Percentiles rank a stretch among this genome's conserved stretches.
Evolutionary conservation across 306 rosid genomes (phyloP).

Genomic region (Hippophae rhamnoides): DNA sequence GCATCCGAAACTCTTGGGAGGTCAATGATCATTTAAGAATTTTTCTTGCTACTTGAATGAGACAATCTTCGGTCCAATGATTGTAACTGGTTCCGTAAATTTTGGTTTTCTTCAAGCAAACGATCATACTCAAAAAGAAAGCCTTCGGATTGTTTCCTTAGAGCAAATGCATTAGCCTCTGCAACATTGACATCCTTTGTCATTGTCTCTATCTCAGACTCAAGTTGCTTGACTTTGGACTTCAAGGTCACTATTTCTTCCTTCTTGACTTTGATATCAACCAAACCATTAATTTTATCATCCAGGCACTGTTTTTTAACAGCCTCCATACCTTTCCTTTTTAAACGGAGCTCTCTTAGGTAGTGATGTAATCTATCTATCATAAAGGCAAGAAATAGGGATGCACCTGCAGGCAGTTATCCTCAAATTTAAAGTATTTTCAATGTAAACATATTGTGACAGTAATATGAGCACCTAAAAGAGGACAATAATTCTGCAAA

Average conservation of each 20-base stretch:
- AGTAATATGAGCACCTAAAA: no score
- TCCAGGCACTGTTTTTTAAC: slow-evolving; percentile 68
- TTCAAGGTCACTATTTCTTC: slow-evolving; percentile 38
- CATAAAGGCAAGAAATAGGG: slow-evolving; percentile 70
- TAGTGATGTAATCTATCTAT: slow-evolving; percentile 84
- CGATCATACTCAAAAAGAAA: slow-evolving; percentile 91
- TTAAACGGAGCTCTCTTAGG: slow-evolving; percentile 68
- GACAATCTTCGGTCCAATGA: slow-evolving; percentile 49
- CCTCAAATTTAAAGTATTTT: neutral
- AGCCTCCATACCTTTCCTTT: slow-evolving; percentile 80
- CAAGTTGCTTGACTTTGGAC: slow-evolving; percentile 41
- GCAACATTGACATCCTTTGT: slow-evolving; percentile 45
- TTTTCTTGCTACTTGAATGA: slow-evolving; percentile 62
- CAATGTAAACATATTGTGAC: no score
- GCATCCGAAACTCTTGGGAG: no score
- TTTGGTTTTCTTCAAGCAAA: slow-evolving; percentile 79
- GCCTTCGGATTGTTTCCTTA: slow-evolving; percentile 93
- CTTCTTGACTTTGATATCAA: slow-evolving; percentile 48
- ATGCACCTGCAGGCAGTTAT: slow-evolving; percentile 52
- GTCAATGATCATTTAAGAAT: slow-evolving; percentile 28
- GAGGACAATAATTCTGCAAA: no score
- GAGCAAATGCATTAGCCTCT: slow-evolving; percentile 61
- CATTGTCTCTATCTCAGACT: slow-evolving; percentile 54
- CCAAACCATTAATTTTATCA: slow-evolving; percentile 30
- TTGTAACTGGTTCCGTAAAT: slow-evolving; percentile 50